Evolutionary conservation across 2,329 filamentous ascomycete species (phyloP).

Genomic region (Thielaviopsis punctulata): DNA sequence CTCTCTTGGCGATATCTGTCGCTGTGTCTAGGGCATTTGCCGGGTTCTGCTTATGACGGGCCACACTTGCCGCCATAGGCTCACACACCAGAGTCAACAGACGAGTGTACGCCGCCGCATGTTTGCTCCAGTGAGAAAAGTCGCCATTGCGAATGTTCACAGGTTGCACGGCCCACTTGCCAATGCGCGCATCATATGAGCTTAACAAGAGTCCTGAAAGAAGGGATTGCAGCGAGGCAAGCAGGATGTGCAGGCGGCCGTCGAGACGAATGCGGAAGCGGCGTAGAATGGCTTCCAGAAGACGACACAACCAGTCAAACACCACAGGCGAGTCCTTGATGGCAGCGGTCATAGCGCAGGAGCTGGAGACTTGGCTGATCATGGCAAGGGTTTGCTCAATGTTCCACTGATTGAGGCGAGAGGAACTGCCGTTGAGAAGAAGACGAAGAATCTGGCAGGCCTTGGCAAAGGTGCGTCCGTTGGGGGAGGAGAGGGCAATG

Average conservation of each 20-base stretch:
- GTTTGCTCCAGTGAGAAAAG: constrained; percentile 19
- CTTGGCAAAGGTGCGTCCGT: constrained; percentile 19
- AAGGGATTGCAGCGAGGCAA: constrained; percentile 37
- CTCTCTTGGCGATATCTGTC: constrained; percentile 42
- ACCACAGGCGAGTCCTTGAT: constrained; percentile 20
- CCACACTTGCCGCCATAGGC: constrained; percentile 36
- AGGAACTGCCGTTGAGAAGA: constrained; percentile 33
- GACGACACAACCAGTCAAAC: constrained; percentile 31
- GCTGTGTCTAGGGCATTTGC: constrained; percentile 36
- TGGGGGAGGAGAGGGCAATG: constrained; percentile 6
- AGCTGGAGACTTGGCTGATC: constrained; percentile 23
- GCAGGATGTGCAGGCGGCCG: constrained; percentile 42
- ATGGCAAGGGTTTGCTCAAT: constrained; percentile 32
- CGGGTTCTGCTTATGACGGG: constrained; percentile 14
- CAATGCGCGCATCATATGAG: constrained; percentile 17
- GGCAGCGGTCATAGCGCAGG: constrained; percentile 15
- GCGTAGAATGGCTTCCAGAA: constrained; percentile 39
- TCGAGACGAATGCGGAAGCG: constrained; percentile 43
- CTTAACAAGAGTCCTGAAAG: constrained; percentile 33
- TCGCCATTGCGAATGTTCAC: constrained; percentile 6
- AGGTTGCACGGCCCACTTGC: constrained; percentile 16
- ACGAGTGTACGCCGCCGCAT: constrained; percentile 35
- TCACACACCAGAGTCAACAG: constrained; percentile 43
- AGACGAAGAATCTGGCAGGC: constrained; percentile 25
- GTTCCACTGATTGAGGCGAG: constrained; percentile 39